phyloP scores from a whole-genome alignment of 768 basidiomycete genomes.

The Lanmaoa pseudosensibilis region DNA sequence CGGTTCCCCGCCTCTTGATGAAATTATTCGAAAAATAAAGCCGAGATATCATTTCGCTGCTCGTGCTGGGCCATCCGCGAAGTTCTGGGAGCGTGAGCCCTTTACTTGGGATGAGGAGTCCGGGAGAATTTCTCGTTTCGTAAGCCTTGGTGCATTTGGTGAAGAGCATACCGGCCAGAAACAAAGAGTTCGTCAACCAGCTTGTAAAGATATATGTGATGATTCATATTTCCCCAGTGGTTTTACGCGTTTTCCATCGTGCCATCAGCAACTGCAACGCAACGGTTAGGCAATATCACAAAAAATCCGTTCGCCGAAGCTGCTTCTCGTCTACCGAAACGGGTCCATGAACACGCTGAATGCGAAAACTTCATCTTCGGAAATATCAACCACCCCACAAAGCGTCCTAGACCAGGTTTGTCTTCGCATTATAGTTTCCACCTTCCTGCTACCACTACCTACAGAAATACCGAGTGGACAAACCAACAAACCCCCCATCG shows the following conservation, averaged over 20 bases:
- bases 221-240: conserved; percentile 56
- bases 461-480: conserved; percentile 36
- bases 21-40: conserved; percentile 61
- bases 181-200: conserved; percentile 64
- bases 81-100: conserved; percentile 96
- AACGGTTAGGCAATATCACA: conserved; percentile 62
- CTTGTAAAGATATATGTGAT: conserved; percentile 1
- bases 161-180: conserved; percentile 66
- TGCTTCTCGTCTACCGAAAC: conserved; percentile 46
- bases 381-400: conserved; percentile 53
- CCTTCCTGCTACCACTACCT: background rate
- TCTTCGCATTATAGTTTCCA: background rate
- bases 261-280: conserved; percentile 44
- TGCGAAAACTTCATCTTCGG: conserved; percentile 73
- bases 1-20: conserved; percentile 61
- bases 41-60: conserved; percentile 89
- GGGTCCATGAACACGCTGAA: conserved; percentile 45
- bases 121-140: conserved; percentile 66
- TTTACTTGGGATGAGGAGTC: conserved; percentile 78
- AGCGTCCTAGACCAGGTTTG: conserved; percentile 58
- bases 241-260: conserved; percentile 95
- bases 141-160: conserved; percentile 89
- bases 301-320: conserved; percentile 65
- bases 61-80: conserved; percentile 58
- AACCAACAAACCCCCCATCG: conserved; percentile 59